Percentiles rank a stretch among this genome's conserved stretches.
These are phyloP conservation scores for Aspergillus oerlinghausenensis DNA, from an alignment of 2,329 filamentous ascomycete genomes.

Conservation along the genomic window DNA sequence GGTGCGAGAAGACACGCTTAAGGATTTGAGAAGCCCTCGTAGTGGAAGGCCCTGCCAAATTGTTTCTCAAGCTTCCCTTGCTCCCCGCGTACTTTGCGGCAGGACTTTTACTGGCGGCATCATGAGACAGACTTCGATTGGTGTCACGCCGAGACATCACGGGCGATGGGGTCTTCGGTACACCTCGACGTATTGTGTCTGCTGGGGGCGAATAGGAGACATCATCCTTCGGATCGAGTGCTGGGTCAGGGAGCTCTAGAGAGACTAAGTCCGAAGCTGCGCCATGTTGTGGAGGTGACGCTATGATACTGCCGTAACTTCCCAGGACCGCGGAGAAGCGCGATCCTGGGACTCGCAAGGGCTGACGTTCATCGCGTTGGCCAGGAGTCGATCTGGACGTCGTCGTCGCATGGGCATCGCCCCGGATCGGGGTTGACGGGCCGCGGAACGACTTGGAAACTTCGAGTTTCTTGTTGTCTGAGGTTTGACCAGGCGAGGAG, in stretches of 20 bases:
- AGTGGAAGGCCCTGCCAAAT: constrained; percentile 23
- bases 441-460: constrained; percentile 10
- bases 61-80: constrained; percentile 16
- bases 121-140: constrained; percentile 4
- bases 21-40: constrained; percentile 26
- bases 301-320: constrained; percentile 62
- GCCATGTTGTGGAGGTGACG: constrained; percentile 44
- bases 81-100: constrained; percentile 6
- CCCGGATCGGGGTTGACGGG: constrained; percentile 11
- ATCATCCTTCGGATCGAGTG: constrained; percentile 44
- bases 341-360: constrained; percentile 30
- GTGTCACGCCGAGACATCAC: constrained; percentile 18
- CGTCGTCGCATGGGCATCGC: constrained; percentile 14
- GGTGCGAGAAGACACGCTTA: constrained; percentile 37
- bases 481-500: constrained; percentile 14
- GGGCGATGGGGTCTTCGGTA: constrained; percentile 22
- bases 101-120: constrained; percentile 5
- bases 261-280: constrained; percentile 42
- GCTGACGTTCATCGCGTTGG: constrained; percentile 35
- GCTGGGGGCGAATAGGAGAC: constrained; percentile 13
- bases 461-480: constrained; percentile 17
- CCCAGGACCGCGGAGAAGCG: constrained; percentile 38
- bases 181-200: constrained; percentile 11
- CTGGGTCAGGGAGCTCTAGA: constrained; percentile 59
- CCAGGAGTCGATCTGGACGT: constrained; percentile 33